Base-by-base conservation (phyloP, 805 yeast genomes). In the Wickerhamiella shivajii region DNA sequence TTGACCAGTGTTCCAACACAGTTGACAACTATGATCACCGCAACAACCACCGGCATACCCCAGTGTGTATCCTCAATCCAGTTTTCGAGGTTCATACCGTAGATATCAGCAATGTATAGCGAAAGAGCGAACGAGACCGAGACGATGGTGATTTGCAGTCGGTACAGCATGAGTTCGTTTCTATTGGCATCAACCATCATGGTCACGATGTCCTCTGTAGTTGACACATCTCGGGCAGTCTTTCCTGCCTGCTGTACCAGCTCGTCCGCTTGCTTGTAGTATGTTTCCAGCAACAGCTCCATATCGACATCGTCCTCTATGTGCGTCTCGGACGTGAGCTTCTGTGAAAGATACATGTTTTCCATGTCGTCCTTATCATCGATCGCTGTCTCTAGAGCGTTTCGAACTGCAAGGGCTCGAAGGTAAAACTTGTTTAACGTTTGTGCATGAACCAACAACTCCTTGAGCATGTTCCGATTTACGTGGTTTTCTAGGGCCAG, bases 71-170 rank as follows among this genome's bases (percentile, higher is more conserved):
- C 93, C 50, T 90, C 98, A 12, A 90, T 74, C 50, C 79, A 85
- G 55, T 87, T 90, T 49, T 79, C 85, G 52, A 90, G 60, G 56
- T 90, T 90, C 98, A 90, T 90, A 22, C 93, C 94, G 48, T 80
- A 85, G 45, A 84, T 74, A 6, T 93, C 93, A 2, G 95, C 93
- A 1, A 81, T 46, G 14, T 80, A 58, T 1, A 93, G 77, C 1
- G 93, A 93, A 15, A 80, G 77, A 0, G 93, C 78, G 48, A 80
- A 69, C 0, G 93, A 93, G 22, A 85, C 54, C 0, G 95, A 81
- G 41, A 79, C 80, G 17, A 85, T 77, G 0, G 92, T 72, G 11
- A 84, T 71, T 46, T 79, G 77, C 42, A 85, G 59, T 48, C 85
- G 93, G 44, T 77, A 73, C 37, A 85, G 64, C 93, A 85, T 81